Conservation (phyloP, 768 basidiomycete genomes). For the Kwoniella botswanensis region DNA sequence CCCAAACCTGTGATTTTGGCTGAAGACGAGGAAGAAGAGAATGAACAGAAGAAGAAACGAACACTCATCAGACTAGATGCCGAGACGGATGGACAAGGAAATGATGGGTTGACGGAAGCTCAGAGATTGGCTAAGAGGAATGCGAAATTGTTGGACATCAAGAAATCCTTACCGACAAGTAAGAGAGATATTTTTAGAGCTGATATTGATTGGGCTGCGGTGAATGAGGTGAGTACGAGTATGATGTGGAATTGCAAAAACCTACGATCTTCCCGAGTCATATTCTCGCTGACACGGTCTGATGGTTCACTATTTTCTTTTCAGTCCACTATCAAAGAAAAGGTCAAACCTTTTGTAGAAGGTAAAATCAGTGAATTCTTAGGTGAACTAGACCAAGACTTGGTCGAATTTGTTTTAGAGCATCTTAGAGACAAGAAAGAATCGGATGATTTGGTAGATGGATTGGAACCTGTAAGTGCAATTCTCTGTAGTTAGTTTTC, state of each 20-base stretch:
- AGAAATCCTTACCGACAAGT: slow-evolving; percentile 73
- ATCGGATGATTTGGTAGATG: slow-evolving; percentile 83
- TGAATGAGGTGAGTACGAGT: slow-evolving; percentile 72
- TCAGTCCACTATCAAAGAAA: slow-evolving; percentile 73
- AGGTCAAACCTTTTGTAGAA: slow-evolving; percentile 82
- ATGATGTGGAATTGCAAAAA: no score
- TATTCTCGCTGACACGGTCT: not conserved
- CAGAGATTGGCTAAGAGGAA: slow-evolving; percentile 78
- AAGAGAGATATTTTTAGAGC: slow-evolving; percentile 62
- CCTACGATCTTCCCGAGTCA: no score
- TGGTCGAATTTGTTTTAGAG: slow-evolving; percentile 91
- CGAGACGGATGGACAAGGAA: slow-evolving; percentile 26
- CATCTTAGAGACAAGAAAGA: slow-evolving; percentile 89
- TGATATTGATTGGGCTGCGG: slow-evolving; percentile 79
- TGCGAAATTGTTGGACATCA: slow-evolving; percentile 79
- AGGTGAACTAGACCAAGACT: slow-evolving; percentile 89
- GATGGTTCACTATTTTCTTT: no score
- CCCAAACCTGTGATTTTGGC: slow-evolving; percentile 63
- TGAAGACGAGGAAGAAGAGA: slow-evolving; percentile 81
- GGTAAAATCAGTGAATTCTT: slow-evolving; percentile 83
- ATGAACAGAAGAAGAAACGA: slow-evolving; percentile 76
- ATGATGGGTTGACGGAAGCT: slow-evolving; percentile 59
- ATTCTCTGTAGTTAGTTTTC: not conserved
- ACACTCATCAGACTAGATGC: slow-evolving; percentile 84
- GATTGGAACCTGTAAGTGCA: slow-evolving; percentile 80